phyloP scores from a whole-genome alignment of 768 basidiomycete genomes.

The Russula earlei region DNA sequence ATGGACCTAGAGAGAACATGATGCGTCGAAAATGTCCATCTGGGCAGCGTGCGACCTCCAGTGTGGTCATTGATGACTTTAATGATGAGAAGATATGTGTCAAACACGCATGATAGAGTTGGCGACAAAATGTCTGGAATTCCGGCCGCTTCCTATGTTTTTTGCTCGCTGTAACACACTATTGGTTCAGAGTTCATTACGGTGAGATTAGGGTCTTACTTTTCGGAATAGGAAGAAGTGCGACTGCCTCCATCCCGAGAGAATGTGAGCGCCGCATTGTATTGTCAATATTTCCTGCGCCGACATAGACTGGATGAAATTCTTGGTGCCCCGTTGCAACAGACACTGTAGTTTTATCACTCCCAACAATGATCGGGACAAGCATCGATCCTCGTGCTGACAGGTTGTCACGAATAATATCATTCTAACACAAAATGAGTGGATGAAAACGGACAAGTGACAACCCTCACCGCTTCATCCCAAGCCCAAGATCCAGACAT shows the following conservation, averaged over 20 bases:
- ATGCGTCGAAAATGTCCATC: conserved; percentile 29
- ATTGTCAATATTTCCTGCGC: background rate
- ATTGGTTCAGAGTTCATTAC: too few relatives aligned
- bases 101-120: background rate
- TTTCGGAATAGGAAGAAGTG: background rate
- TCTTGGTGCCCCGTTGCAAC: background rate
- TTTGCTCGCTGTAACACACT: background rate
- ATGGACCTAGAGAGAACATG: conserved; percentile 27
- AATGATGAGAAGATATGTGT: background rate
- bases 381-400: background rate
- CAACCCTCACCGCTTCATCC: background rate
- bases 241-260: background rate
- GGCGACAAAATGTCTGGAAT: background rate
- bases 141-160: background rate
- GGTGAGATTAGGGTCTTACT: background rate
- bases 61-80: background rate
- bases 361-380: background rate
- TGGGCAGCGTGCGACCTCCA: background rate
- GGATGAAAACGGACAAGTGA: too few relatives aligned
- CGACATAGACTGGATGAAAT: background rate
- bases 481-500: background rate
- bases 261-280: background rate
- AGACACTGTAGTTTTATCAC: background rate
- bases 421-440: background rate
- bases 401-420: background rate